A percentile compares a stretch with the other conserved stretches of the same genome.
Conservation (phyloP, 2,329 filamentous ascomycete species). For the Thelonectria olida region DNA sequence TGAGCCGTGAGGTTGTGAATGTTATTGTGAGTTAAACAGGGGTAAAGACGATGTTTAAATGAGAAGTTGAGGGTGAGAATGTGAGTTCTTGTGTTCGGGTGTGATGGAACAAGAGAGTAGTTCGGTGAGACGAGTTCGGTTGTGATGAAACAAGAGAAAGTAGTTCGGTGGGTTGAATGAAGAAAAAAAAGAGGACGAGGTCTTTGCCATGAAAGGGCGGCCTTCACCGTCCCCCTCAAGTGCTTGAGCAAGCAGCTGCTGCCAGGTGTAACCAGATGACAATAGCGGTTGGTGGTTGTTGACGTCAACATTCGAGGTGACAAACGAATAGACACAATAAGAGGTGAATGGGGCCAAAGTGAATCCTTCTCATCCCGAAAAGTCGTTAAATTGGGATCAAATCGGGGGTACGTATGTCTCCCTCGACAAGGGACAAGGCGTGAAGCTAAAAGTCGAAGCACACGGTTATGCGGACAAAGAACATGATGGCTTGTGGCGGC, state of each 20-base stretch:
- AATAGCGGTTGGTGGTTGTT: no score
- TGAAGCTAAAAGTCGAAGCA: conserved; percentile 29
- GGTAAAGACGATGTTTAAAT: background rate
- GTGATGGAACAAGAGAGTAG: conserved; percentile 8
- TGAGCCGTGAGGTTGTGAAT: conserved; percentile 1
- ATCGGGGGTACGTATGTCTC: conserved; percentile 15
- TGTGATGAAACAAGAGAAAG: conserved; percentile 3
- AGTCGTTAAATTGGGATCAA: conserved; percentile 14
- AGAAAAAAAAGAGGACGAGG: conserved; percentile 17
- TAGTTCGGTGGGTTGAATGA: background rate
- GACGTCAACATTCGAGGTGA: conserved; percentile 19
- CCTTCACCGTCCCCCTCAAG: conserved; percentile 8
- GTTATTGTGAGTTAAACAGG: background rate
- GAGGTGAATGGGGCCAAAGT: conserved; percentile 1
- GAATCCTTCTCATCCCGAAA: conserved; percentile 11
- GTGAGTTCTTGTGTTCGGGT: background rate
- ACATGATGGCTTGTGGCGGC: conserved; percentile 35
- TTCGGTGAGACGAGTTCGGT: background rate
- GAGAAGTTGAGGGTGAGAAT: background rate
- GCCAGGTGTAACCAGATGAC: conserved; percentile 27
- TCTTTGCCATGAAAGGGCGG: conserved; percentile 32
- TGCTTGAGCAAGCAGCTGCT: background rate
- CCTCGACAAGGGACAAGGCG: conserved; percentile 33
- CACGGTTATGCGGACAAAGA: conserved; percentile 37
- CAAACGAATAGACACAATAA: conserved; percentile 16